A percentile compares a stretch with the other conserved stretches of the same genome.
phyloP scores from a whole-genome alignment of 2,329 filamentous ascomycete species.

The Scytalidium sp. region DNA sequence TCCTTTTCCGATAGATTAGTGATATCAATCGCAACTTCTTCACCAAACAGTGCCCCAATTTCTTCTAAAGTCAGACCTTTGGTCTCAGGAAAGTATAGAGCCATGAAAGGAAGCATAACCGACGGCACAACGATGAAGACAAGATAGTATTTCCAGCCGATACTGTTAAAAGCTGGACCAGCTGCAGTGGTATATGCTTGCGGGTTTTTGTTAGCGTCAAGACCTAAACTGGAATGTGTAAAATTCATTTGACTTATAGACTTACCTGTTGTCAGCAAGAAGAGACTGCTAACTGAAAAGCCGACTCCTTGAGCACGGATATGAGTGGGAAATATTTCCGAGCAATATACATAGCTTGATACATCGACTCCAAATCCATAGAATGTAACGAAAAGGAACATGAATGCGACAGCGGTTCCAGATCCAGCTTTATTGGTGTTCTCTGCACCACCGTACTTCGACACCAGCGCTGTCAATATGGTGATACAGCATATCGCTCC shows the following conservation, averaged over 20 bases:
- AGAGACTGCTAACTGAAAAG: neutral
- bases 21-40: constrained; percentile 1
- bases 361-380: neutral
- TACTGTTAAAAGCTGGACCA: no score
- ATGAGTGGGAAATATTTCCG: neutral
- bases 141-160: no score
- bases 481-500: neutral
- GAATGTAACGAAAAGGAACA: constrained; percentile 1
- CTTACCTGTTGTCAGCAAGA: neutral
- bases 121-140: no score
- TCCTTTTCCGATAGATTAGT: neutral
- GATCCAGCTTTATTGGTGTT: constrained; percentile 1
- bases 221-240: no score
- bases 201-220: no score
- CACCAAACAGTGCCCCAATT: constrained; percentile 1
- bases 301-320: neutral
- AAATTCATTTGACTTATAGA: no score
- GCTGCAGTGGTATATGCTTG: no score
- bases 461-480: constrained; percentile 4
- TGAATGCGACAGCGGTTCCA: neutral
- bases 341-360: neutral
- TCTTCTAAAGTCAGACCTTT: constrained; percentile 2
- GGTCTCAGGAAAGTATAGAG: neutral
- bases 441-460: constrained; percentile 4
- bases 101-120: no score